Base-by-base conservation (phyloP, 495 filamentous ascomycete genomes). In the Penicillium antarcticum region DNA sequence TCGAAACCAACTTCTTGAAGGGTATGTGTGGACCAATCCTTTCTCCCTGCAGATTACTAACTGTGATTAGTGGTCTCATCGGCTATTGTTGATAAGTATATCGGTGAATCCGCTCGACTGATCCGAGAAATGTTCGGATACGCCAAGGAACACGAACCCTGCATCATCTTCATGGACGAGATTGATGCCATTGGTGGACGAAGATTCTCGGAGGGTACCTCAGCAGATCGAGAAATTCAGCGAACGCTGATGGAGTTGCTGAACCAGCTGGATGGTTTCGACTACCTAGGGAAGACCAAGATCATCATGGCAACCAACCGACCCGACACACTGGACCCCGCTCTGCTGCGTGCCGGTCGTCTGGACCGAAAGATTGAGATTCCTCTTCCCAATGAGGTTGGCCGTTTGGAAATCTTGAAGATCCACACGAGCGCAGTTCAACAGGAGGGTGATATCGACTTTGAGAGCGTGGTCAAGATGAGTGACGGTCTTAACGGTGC, bases 131-230 rank as follows among this genome's bases (percentile, higher is more conserved):
- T 99, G 95, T 99, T 99, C 62, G 95, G 95, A 42, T 99, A 99
- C 66, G 95, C 95, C 51, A 97, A 97, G 71, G 95, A 99, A 70
- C 95, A 99, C 69, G 95, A 99, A 67, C 95, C 95, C 38, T 99
- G 95, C 70, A 97, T 99, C 66, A 99, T 99, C 72, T 99, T 99
- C 83, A 99, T 99, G 95, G 95, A 99, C 77, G 95, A 99, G 69
- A 99, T 99, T 68, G 95, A 99, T 65, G 95, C 95, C 60, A 99
- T 99, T 65, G 95, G 95, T 66, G 95, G 95, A 47, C 84, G 95
- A 61, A 82, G 95, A 57, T 99, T 99, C 64, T 95, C 88, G n/a
- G 95, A 99, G 68, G 95, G 95, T 57, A 99, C 95, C 49, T 95
- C 90, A 29, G 95, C 95, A 19, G 95, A 99, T 75, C 87, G 95